Evolutionary conservation across 106 monocot species (phyloP), one percentile per base, ranked within the genome.

Genomic region (Xerophyta viscosa): DNA sequence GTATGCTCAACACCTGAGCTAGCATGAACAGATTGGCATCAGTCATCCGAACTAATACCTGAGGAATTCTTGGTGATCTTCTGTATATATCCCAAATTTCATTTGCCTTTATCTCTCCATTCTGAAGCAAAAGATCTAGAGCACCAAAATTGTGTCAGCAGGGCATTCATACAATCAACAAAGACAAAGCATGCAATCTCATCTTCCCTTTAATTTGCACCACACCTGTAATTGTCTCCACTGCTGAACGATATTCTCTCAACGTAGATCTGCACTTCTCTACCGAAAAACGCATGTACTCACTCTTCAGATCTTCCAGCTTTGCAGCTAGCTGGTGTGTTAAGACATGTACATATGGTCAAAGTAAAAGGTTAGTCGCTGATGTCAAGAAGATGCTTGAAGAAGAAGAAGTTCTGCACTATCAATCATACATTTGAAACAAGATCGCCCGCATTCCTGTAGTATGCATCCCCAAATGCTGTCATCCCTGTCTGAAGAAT

Each of bases 401-500:
- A n/a, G n/a, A n/a, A n/a, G n/a, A n/a, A n/a, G n/a, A n/a, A n/a
- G n/a, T n/a, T n/a, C n/a, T n/a, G n/a, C n/a, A n/a, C n/a, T 12
- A 33, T 65, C 10, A 45, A 60, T 78, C 29, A 6, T 66, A 89
- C 89, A 77, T 83, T 49, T 54, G 77, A 79, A 41, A 89, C 89
- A 65, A 89, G 82, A 68, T 89, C 89, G 47, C 74, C 67, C 41
- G 73, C 48, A 52, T 67, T 83, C 65, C 66, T 80, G 41, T 89
- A 89, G 53, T 67, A 83, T 41, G 72, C 79, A 55, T 89, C 80
- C 13, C 89, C 89, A 77, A 89, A 83, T 65, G 80, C 89, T 37
- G 89, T 83, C 89, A 83, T 80, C 47, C 89, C 89, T 27, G 89
- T 83, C 57, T 76, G 76, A 29, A 89, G 89, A 66, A 89, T 79